Evolutionary conservation across 1,284 basidiomycete species (phyloP), one percentile per base, ranked within the genome.

Genomic region (Trichosporon sp.): DNA sequence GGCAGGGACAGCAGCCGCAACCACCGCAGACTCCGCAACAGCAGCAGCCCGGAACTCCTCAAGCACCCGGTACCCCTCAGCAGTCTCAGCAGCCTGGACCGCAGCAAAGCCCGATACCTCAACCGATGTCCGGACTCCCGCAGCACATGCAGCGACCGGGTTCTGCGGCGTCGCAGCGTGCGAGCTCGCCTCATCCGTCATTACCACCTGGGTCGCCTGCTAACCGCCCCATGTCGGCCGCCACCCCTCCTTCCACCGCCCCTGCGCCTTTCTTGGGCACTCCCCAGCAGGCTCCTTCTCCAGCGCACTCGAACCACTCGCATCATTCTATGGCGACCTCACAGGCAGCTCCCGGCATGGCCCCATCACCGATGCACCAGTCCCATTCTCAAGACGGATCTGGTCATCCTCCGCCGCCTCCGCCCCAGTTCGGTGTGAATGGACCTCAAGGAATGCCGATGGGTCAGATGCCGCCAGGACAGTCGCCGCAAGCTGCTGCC

Each of bases 141-240:
- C 74, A 73, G 58, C 76, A 79, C 59, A 74, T 79, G 74, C 70
- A 72, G 25, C 73, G 77, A 14, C 76, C 77, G 0, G 69, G 65
- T 1, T 79, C 77, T 4, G 69, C 75, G 5, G 72, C 75, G 1
- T 76, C 75, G 2, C 76, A 77, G 36, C 67, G 73, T 13, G 71
- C 73, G 4, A 62, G 67, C 5, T 75, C 73, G 5, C 73, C 75
- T 5, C 73, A 73, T 68, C 64, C 56, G 1, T 63, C 67, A 10
- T 29, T 63, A 25, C 61, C 61, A 9, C 73, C 71, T 10, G 62
- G 65, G 6, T 69, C 68, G 4, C 68, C 67, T 1, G 62, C 67
- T 1, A 33, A 65, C 19, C 54, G 58, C 8, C 34, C 59, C 2
- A 32, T 54, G 49, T 54, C 58, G 7, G 61, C 34, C 16, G 65